Evolutionary conservation across 257 asterid genomes (phyloP), one percentile per base, ranked within the genome.

Genomic region (Nicotiana tomentosiformis): DNA sequence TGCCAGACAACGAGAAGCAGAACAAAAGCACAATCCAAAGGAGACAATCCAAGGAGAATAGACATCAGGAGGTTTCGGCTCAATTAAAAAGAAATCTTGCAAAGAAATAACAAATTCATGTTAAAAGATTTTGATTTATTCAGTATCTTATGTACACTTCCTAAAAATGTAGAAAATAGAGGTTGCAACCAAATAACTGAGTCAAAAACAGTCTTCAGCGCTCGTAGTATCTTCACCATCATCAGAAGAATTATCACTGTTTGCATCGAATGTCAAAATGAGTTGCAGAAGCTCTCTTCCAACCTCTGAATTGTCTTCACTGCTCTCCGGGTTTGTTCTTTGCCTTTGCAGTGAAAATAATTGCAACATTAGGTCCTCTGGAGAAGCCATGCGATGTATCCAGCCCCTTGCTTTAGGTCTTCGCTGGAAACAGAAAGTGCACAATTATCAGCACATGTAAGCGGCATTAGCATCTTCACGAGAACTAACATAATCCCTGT

Each of bases 291-390:
- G 84, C 70, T 90, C 90, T 18, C 84, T 78, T 23, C 88, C 89
- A 37, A 66, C 91, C 80, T 85, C 87, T 10, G 89, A 61, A 62
- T 35, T 84, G 37, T 89, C 90, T 60, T 55, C 82, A 39, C 33
- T 81, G 81, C 81, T 78, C 67, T 85, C 91, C 5, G 89, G 86
- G 72, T 86, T 84, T 18, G 87, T 68, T 84, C 89, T 79, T 61
- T 51, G 85, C 88, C 89, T 84, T 58, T 86, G 92, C 80, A 83
- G 84, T 58, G 93, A 82, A 37, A 90, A 83, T 69, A 91, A 80
- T 88, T 89, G 93, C 89, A 87, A 78, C 92, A 93, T 86, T 83
- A 91, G 79, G 82, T 87, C 95, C 84, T 88, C 88, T 0, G 89
- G 90, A 82, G 93, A 87, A 84, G 86, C 85, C 91, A 86, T 56